Base-by-base conservation (phyloP, 2,329 filamentous ascomycete genomes). In the Arthrobotrys conoides region DNA sequence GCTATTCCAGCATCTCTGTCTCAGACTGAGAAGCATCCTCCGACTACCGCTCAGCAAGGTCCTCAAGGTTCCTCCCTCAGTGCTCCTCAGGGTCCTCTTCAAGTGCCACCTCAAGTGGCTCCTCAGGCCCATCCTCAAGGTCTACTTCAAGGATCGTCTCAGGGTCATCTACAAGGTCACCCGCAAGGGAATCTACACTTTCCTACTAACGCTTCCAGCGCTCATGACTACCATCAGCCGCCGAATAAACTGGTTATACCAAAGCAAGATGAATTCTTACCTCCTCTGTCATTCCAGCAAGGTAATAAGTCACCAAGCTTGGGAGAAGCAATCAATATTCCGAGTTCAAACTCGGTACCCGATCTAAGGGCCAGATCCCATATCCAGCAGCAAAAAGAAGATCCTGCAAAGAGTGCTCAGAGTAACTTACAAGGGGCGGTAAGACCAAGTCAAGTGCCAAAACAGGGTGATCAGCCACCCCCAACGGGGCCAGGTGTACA, bases 281-380 rank as follows among this genome's bases (percentile, higher is more conserved):
- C 73, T 0, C 73, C 67, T 27, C 12, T 77, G n/a, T 71, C 73
- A 38, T 77, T 77, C 36, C 73, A 77, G 33, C 67, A 77, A 16
- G 73, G 73, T 5, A 77, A 53, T 10, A 67, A 77, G 33, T 77
- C 73, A 3, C 73, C 73, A n/a, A 69, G 67, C 10, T 38, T 77
- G n/a, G 48, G 57, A 5, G 73, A 53, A 14, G 73, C 53, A 18
- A 53, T 77, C 27, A 71, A 68, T 30, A 67, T 77, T 24, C 24
- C 67, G 20, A 71, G 57, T 18, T 68, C 66, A n/a, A 77, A 44
- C 27, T 67, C 71, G 16, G 71, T 68, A 2, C 63, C 73, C 12
- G 73, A 77, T 27, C 18, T 68, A 22, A 49, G 59, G 38, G 22
- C 51, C n/a, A 41, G 53, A 48, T 65, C 66, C 5, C 72, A 70